Conservation (phyloP, 495 filamentous ascomycete species). For the Elaphomyces granulatus region DNA sequence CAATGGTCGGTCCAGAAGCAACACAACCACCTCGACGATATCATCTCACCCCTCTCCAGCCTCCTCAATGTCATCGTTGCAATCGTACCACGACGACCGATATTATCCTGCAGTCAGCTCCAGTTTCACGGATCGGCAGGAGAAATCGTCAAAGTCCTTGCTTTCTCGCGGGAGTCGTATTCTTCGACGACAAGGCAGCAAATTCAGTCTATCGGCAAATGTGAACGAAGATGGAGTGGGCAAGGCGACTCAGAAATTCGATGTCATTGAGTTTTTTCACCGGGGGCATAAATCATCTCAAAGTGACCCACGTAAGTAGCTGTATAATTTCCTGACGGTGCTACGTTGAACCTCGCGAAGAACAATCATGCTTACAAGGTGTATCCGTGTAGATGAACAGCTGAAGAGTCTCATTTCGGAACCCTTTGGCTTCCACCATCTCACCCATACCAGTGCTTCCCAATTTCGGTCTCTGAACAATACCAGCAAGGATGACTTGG, state of each 20-base stretch:
- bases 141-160: constrained; percentile 19
- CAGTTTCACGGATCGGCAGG: constrained; percentile 21
- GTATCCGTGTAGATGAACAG: constrained; percentile 21
- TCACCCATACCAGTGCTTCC: constrained; percentile 58
- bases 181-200: constrained; percentile 37
- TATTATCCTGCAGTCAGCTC: constrained; percentile 16
- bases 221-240: constrained; percentile 31
- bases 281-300: constrained; percentile 20
- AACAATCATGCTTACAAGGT: constrained; percentile 4
- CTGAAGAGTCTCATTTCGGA: constrained; percentile 51
- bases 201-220: constrained; percentile 34
- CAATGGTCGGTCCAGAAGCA: constrained; percentile 29
- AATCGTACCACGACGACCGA: constrained; percentile 21
- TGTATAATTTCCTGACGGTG: background rate
- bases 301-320: constrained; percentile 22
- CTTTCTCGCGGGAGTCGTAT: constrained; percentile 37
- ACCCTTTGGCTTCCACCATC: constrained; percentile 80
- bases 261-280: constrained; percentile 21
- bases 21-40: constrained; percentile 27
- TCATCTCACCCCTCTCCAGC: constrained; percentile 23
- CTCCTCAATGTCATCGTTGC: constrained; percentile 27
- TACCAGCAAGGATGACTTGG: constrained; percentile 43
- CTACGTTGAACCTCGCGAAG: constrained; percentile 1
- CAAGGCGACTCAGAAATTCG: constrained; percentile 20
- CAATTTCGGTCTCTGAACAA: constrained; percentile 45